Conservation (phyloP, 2,329 filamentous ascomycete species). For the Xylaria polymorpha region DNA sequence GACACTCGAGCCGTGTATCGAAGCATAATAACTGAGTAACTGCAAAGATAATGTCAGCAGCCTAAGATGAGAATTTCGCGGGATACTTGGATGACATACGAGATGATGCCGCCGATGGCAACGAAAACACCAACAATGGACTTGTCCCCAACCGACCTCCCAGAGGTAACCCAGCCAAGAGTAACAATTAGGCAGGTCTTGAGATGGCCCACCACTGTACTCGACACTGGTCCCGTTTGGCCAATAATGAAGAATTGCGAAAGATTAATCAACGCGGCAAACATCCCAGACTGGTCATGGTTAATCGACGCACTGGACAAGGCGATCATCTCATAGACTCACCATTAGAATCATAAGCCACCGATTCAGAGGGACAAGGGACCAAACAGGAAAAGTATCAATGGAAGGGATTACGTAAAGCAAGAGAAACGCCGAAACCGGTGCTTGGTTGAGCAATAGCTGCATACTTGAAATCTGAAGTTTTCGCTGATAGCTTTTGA, state of each 20-base stretch:
- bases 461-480: constrained; percentile 76
- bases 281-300: constrained; percentile 65
- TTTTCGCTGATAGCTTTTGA: constrained; percentile 72
- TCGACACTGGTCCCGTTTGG: constrained; percentile 71
- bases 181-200: constrained; percentile 75
- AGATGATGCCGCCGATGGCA: constrained; percentile 67
- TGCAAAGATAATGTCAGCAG: constrained; percentile 43
- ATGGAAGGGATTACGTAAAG: constrained; percentile 74
- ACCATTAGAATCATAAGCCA: constrained; percentile 71
- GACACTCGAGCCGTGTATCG: constrained; percentile 53
- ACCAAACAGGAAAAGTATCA: constrained; percentile 70
- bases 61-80: not conserved
- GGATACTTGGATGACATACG: constrained; percentile 55
- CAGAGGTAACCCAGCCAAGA: constrained; percentile 69
- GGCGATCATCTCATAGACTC: constrained; percentile 43
- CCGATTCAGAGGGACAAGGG: constrained; percentile 60
- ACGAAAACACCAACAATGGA: constrained; percentile 66
- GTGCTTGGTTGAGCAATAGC: constrained; percentile 75
- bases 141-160: constrained; percentile 66
- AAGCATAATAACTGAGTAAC: constrained; percentile 62
- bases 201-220: constrained; percentile 73
- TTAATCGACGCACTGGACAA: constrained; percentile 39
- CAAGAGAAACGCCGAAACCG: constrained; percentile 70
- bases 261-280: constrained; percentile 74
- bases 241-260: constrained; percentile 72